These are phyloP conservation scores for Penicillium odoratum DNA, from an alignment of 495 filamentous ascomycete species.

Conservation along the genomic window DNA sequence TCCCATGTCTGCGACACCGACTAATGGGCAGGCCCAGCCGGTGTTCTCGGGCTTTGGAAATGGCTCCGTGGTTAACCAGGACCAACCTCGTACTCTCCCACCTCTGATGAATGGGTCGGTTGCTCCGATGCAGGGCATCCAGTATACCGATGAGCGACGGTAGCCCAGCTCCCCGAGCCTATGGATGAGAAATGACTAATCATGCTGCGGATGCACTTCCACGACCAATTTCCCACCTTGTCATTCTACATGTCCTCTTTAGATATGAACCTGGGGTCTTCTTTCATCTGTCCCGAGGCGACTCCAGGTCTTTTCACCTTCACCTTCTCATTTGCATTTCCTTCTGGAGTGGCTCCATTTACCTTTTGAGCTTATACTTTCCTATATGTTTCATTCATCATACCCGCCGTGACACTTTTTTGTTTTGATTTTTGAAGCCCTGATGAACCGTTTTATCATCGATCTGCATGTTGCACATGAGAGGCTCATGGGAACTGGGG, in stretches of 20 bases:
- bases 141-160: constrained; percentile 54
- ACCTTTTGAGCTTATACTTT: constrained; percentile 10
- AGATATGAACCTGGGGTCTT: constrained; percentile 15
- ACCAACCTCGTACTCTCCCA: constrained; percentile 53
- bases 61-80: constrained; percentile 33
- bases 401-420: constrained; percentile 24
- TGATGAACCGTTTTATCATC: constrained; percentile 10
- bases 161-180: constrained; percentile 17
- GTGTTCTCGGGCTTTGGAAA: constrained; percentile 37
- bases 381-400: constrained; percentile 19
- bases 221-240: constrained; percentile 22
- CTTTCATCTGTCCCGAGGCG: not conserved
- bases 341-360: constrained; percentile 14
- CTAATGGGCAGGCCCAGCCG: constrained; percentile 38
- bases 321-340: constrained; percentile 6
- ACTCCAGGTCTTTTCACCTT: constrained; percentile 2
- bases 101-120: constrained; percentile 51
- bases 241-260: constrained; percentile 27
- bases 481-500: constrained; percentile 16
- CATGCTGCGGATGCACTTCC: constrained; percentile 25
- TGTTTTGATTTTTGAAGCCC: not conserved
- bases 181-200: constrained; percentile 31
- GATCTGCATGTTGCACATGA: constrained; percentile 18
- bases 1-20: constrained; percentile 34
- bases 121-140: constrained; percentile 59